Evolutionary conservation across 2,329 filamentous ascomycete genomes (phyloP), one percentile per base, ranked within the genome.

Genomic region (Trichoderma semiorbis): DNA sequence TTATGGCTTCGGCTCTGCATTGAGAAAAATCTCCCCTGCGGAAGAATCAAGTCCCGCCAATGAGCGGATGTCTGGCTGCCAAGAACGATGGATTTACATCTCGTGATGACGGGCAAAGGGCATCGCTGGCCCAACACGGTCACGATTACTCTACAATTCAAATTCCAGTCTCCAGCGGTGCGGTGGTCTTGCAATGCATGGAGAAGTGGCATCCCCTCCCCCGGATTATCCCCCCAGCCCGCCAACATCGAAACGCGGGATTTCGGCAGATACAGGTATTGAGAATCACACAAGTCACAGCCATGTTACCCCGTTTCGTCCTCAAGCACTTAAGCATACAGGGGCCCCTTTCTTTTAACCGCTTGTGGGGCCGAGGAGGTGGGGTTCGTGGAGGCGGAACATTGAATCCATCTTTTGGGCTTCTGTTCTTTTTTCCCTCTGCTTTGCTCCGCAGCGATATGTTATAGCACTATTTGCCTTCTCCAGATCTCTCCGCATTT

Each of bases 401-500:
- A 30, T 61, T 69, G 18, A 14, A 60, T 43, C 39, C 39, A 62
- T 36, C 36, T 61, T 69, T 2, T 61, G n/a, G 10, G 7, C 39
- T 61, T 61, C 47, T 50, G 18, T 61, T 21, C 24, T 34, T 58
- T 60, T 58, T 58, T 11, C 8, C 53, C 58, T 47, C 32, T 28
- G 53, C 43, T 26, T 24, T 60, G 32, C 53, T 43, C 65, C 53
- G 36, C 55, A 14, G n/a, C 32, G 28, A 21, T 26, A 61, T 50
- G 57, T 39, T 21, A 43, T 43, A n/a, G 39, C 34, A 36, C 34
- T 36, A 18, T 55, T 55, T 7, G 14, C 43, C 43, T 32, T 61
- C 69, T 71, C 69, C 69, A 65, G 61, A 67, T 71, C 63, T 71
- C 69, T 71, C 69, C 69, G 62, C 69, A 71, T 71, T 71, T 67